phyloP scores from a whole-genome alignment of 768 basidiomycete genomes.

The Naematelia encephala region DNA sequence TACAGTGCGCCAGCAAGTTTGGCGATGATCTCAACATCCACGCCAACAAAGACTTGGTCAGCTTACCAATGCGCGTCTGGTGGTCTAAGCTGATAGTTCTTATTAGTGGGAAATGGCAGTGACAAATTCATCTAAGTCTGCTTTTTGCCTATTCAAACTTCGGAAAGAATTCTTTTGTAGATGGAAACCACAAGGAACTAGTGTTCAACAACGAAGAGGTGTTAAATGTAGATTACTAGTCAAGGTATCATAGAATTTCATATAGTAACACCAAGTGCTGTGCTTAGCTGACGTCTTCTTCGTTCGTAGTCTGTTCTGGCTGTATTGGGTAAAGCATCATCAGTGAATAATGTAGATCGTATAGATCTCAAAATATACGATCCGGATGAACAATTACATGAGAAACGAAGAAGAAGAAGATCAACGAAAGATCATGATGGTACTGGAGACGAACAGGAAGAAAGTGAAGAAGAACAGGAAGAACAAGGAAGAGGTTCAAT shows the following conservation, averaged over 20 bases:
- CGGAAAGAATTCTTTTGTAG: constrained; percentile 38
- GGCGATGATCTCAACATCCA: constrained; percentile 48
- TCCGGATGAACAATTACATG: constrained; percentile 10
- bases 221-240: constrained; percentile 47
- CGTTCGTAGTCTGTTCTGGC: constrained; percentile 40
- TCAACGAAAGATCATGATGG: constrained; percentile 2
- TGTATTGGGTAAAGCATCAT: constrained; percentile 36
- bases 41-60: constrained; percentile 39
- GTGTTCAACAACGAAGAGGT: constrained; percentile 25
- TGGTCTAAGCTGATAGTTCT: neutral
- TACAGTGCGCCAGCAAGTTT: constrained; percentile 47
- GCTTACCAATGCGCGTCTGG: too few species aligned
- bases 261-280: too few species aligned
- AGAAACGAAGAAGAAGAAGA: neutral
- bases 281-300: neutral
- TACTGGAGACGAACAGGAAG: constrained; percentile 19
- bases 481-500: constrained; percentile 3
- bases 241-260: constrained; percentile 28
- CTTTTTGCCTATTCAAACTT: constrained; percentile 46
- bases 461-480: constrained; percentile 29
- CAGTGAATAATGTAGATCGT: constrained; percentile 34
- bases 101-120: constrained; percentile 46
- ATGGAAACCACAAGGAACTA: constrained; percentile 29
- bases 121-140: constrained; percentile 44
- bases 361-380: constrained; percentile 38